Conservation (phyloP, 257 asterid species). For the Solanum paucissectum region DNA sequence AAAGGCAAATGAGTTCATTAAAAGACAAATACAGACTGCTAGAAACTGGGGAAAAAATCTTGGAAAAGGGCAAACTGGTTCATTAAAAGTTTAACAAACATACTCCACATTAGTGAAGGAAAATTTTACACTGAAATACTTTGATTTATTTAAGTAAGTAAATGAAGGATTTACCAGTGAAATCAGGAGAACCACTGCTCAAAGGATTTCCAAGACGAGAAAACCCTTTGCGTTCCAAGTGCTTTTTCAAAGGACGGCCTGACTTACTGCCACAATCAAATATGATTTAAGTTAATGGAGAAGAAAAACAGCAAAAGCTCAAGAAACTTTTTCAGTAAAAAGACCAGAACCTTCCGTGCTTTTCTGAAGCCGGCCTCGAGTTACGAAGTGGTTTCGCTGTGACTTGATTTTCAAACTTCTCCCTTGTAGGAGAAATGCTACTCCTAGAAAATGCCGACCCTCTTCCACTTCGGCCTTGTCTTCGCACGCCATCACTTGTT, state of each 20-base stretch:
- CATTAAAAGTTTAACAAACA: neutral
- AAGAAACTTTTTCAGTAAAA: conserved; percentile 5
- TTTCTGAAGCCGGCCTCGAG: conserved; percentile 58
- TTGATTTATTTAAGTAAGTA: neutral
- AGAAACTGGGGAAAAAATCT: neutral
- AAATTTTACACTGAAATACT: neutral
- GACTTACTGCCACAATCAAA: conserved; percentile 56
- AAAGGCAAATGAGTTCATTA: neutral
- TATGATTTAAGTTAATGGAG: conserved; percentile 12
- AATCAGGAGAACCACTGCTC: conserved; percentile 81
- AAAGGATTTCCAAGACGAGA: conserved; percentile 70
- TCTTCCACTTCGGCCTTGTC: conserved; percentile 92
- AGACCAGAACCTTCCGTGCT: conserved; percentile 64
- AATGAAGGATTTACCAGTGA: conserved; percentile 39
- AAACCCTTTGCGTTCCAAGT: conserved; percentile 77
- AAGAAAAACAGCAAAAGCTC: neutral
- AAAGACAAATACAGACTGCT: neutral
- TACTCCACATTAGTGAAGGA: neutral
- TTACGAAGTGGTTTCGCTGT: conserved; percentile 61
- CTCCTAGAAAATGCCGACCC: conserved; percentile 69
- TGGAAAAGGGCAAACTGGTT: neutral
- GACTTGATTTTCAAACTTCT: conserved; percentile 50
- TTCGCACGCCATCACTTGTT: conserved; percentile 69
- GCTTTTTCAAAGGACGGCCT: conserved; percentile 85
- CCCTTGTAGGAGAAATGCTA: conserved; percentile 71